These are phyloP conservation scores for Plasmodium gallinaceum DNA, from an alignment of 169 alveolate genomes.

Conservation along the genomic window DNA sequence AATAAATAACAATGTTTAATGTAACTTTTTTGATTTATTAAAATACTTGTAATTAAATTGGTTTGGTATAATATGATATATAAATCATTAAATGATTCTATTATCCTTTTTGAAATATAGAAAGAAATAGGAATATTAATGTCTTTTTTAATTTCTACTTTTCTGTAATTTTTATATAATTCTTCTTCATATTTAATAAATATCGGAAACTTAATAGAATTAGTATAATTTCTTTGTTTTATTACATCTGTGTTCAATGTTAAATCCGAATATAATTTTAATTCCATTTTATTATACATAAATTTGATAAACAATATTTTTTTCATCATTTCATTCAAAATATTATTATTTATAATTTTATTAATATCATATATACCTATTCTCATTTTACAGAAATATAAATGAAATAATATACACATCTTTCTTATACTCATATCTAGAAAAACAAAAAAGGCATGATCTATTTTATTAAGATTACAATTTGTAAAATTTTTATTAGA, in stretches of 20 bases:
- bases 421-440: conserved; percentile 75
- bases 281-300: conserved; percentile 64
- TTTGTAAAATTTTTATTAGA: conserved; percentile 8
- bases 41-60: conserved; percentile 59
- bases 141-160: conserved; percentile 60
- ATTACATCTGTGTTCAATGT: conserved; percentile 38
- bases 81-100: conserved; percentile 33
- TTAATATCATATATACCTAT: conserved; percentile 49
- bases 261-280: conserved; percentile 24
- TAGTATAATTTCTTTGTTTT: conserved; percentile 24
- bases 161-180: conserved; percentile 36
- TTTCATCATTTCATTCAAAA: conserved; percentile 64
- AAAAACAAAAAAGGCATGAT: conserved; percentile 45
- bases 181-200: conserved; percentile 49
- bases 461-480: conserved; percentile 15
- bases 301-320: conserved; percentile 41
- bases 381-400: conserved; percentile 61
- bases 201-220: conserved; percentile 64
- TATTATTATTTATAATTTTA: conserved; percentile 43
- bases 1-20: conserved; percentile 65
- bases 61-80: conserved; percentile 66
- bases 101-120: conserved; percentile 45
- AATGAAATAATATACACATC: conserved; percentile 53
- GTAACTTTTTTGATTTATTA: conserved; percentile 73
- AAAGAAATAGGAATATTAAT: conserved; percentile 70